Percentiles rank a stretch among this genome's conserved stretches.
These are phyloP conservation scores for Pythium scleroteichum DNA, from an alignment of 352 stramenopile species.

Conservation along the genomic window DNA sequence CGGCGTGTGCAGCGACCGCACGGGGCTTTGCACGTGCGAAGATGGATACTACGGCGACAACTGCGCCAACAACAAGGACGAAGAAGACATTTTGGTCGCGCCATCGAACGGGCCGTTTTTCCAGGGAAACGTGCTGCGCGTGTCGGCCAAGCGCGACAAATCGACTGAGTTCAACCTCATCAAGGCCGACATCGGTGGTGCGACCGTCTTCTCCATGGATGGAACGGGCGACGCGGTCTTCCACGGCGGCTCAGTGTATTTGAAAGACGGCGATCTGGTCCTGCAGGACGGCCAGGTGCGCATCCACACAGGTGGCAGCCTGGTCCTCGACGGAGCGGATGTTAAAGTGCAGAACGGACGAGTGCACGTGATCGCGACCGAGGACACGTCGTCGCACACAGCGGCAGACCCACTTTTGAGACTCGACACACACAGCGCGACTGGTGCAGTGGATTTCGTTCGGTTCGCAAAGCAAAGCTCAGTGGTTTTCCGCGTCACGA, in stretches of 20 bases:
- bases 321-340: constrained; percentile 50
- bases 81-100: constrained; percentile 57
- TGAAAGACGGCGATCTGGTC: constrained; percentile 54
- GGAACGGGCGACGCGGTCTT: constrained; percentile 47
- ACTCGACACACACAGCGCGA: constrained; percentile 6
- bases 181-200: constrained; percentile 50
- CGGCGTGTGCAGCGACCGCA: constrained; percentile 48
- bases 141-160: constrained; percentile 44
- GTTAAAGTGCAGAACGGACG: constrained; percentile 48
- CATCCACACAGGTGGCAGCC: constrained; percentile 35
- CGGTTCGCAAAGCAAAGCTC: constrained; percentile 38
- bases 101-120: constrained; percentile 61
- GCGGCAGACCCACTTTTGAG: constrained; percentile 10
- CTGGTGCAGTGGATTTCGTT: constrained; percentile 41
- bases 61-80: constrained; percentile 66
- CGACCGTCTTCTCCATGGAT: constrained; percentile 64
- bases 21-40: constrained; percentile 59
- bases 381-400: not conserved
- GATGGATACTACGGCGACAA: constrained; percentile 70
- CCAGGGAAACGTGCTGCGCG: constrained; percentile 61
- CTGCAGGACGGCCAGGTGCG: constrained; percentile 43
- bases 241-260: constrained; percentile 39
- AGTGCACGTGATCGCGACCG: constrained; percentile 34
- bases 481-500: constrained; percentile 53
- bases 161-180: constrained; percentile 71